Percentiles rank a stretch among this genome's conserved stretches.
Evolutionary conservation across 202 grass and related monocot genomes (phyloP).

Genomic region (Dendrocalamus latiflorus): DNA sequence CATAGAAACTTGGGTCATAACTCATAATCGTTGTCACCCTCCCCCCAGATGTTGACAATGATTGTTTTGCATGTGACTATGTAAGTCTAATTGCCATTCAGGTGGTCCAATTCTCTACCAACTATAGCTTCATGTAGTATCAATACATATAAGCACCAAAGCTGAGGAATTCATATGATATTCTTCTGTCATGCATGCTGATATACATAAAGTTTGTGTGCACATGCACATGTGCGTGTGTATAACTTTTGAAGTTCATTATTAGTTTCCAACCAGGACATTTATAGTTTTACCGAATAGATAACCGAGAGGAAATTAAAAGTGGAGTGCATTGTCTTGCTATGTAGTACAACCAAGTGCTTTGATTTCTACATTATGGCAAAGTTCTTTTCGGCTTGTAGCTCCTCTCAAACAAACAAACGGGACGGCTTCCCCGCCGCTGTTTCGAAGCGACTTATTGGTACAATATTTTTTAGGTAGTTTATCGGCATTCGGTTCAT

Average conservation of each 20-base stretch:
- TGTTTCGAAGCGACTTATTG: no score
- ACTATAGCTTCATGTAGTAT: conserved; percentile 19
- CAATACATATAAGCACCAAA: neutral
- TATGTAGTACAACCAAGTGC: neutral
- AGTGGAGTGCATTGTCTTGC: conserved; percentile 9
- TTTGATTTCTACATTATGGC: neutral
- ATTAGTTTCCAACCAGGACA: neutral
- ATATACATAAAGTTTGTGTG: neutral
- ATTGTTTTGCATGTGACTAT: conserved; percentile 1
- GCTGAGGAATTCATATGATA: neutral
- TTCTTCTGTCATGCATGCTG: neutral
- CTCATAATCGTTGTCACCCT: neutral
- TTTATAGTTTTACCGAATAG: neutral
- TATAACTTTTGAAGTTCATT: neutral
- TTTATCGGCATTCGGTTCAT: no score
- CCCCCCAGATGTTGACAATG: neutral
- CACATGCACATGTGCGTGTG: neutral
- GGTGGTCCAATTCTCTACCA: neutral
- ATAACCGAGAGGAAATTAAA: neutral
- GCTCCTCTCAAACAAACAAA: no score
- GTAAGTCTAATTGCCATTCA: neutral
- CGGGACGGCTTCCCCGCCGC: no score
- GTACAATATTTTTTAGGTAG: accelerated
- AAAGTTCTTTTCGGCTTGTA: no score
- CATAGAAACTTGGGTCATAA: neutral